phyloP scores from a whole-genome alignment of 2,329 filamentous ascomycete species.

The Tothia fuscella region DNA sequence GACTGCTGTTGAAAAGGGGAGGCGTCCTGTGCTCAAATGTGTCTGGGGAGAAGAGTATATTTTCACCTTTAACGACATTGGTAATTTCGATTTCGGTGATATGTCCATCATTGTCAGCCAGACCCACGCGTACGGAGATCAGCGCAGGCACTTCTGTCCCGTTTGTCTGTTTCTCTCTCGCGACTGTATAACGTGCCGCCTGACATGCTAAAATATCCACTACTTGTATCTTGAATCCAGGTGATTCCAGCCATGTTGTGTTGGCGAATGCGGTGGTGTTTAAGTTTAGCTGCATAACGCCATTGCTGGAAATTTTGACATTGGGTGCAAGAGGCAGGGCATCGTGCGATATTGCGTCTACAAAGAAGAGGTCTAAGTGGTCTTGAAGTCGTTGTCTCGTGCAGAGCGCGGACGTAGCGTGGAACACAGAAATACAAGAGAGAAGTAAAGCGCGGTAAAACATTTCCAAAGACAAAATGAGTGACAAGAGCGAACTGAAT shows the following conservation, averaged over 20 bases:
- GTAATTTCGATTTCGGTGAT: background rate
- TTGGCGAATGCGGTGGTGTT: background rate
- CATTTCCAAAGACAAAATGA: too few relatives aligned
- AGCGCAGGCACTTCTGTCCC: constrained; percentile 1
- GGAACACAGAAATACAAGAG: background rate
- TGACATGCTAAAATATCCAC: background rate
- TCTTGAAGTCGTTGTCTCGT: background rate
- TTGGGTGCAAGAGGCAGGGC: background rate
- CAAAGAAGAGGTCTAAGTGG: background rate
- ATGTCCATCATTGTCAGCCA: background rate
- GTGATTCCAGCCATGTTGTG: background rate
- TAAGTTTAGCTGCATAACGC: background rate
- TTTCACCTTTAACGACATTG: background rate
- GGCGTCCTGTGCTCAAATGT: constrained; percentile 4
- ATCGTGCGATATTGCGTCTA: background rate
- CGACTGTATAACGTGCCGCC: background rate
- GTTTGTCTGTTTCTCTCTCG: background rate
- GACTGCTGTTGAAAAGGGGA: background rate
- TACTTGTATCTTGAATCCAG: background rate
- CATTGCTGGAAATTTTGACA: background rate
- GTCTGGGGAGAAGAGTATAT: background rate
- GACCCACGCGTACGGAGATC: background rate
- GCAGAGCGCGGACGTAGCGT: constrained; percentile 1
- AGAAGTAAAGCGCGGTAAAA: too few relatives aligned
- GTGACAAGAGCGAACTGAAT: too few relatives aligned